Evolutionary conservation across 2,329 filamentous ascomycete genomes (phyloP).

Genomic region (Fusarium anthophilum): DNA sequence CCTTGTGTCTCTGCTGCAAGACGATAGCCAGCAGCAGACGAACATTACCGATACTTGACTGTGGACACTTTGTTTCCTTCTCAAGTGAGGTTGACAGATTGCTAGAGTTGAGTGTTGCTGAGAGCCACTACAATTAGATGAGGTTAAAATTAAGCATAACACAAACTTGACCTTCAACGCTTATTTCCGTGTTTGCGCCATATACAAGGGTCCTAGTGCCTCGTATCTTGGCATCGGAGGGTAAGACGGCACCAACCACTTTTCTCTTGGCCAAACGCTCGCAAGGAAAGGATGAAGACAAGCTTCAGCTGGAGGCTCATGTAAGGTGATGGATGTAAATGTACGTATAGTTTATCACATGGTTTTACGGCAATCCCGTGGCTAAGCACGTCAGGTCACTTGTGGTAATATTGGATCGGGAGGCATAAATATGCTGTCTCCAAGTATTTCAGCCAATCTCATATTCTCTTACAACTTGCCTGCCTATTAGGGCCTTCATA

Average conservation of each 20-base stretch:
- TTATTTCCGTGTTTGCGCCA: conserved; percentile 29
- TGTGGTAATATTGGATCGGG: not conserved
- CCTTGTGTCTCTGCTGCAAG: conserved; percentile 6
- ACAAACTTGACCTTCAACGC: not conserved
- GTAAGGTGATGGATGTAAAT: not conserved
- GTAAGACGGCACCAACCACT: conserved; percentile 10
- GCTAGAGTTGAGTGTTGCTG: not conserved
- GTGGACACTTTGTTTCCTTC: not conserved
- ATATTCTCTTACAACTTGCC: not conserved
- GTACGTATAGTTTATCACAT: not conserved
- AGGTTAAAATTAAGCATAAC: conserved; percentile 32
- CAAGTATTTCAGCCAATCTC: not conserved
- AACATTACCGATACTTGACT: not conserved
- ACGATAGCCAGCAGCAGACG: not conserved
- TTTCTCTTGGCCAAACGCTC: conserved; percentile 4
- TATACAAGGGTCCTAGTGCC: conserved; percentile 21
- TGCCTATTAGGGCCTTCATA: not conserved
- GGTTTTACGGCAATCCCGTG: conserved; percentile 12
- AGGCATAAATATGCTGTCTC: too few species aligned
- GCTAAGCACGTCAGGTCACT: not conserved
- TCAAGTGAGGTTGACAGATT: not conserved
- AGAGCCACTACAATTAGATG: not conserved
- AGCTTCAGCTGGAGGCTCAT: conserved; percentile 6
- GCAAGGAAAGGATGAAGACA: not conserved
- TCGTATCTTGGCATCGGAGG: conserved; percentile 16